Evolutionary conservation across 2,329 filamentous ascomycete species (phyloP).

Genomic region (Colletotrichum siamense): DNA sequence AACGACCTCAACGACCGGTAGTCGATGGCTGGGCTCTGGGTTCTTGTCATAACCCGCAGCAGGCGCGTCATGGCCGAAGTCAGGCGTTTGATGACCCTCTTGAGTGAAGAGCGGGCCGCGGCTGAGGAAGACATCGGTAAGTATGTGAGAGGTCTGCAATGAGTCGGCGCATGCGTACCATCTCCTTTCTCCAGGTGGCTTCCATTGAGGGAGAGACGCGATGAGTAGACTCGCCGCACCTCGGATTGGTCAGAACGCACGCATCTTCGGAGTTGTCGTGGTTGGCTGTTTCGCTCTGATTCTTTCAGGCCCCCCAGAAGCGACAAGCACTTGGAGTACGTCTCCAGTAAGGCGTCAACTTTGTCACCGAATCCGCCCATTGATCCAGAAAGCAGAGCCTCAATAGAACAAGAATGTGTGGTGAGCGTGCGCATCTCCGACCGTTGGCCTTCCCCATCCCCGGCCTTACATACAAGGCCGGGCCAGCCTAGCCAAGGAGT

Average conservation of each 20-base stretch:
- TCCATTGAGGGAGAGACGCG: conserved; percentile 45
- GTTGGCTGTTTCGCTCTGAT: conserved; percentile 17
- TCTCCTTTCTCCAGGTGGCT: conserved; percentile 51
- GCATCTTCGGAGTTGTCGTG: conserved; percentile 35
- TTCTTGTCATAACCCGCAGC: conserved; percentile 38
- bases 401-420: background rate
- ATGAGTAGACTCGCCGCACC: conserved; percentile 48
- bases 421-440: background rate
- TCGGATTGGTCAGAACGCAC: conserved; percentile 44
- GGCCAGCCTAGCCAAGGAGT: background rate
- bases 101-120: conserved; percentile 42
- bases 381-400: background rate
- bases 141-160: background rate
- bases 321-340: conserved; percentile 51
- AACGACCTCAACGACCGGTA: conserved; percentile 52
- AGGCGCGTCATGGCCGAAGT: conserved; percentile 46
- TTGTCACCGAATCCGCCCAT: conserved; percentile 48
- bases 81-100: conserved; percentile 47
- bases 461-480: background rate
- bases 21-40: conserved; percentile 41
- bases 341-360: conserved; percentile 49
- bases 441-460: background rate
- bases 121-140: conserved; percentile 30
- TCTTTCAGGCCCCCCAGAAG: conserved; percentile 42
- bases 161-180: conserved; percentile 37